A percentile compares a stretch with the other conserved stretches of the same genome.
phyloP scores from a whole-genome alignment of 441 rosid genomes.

The Capsella rubella region DNA sequence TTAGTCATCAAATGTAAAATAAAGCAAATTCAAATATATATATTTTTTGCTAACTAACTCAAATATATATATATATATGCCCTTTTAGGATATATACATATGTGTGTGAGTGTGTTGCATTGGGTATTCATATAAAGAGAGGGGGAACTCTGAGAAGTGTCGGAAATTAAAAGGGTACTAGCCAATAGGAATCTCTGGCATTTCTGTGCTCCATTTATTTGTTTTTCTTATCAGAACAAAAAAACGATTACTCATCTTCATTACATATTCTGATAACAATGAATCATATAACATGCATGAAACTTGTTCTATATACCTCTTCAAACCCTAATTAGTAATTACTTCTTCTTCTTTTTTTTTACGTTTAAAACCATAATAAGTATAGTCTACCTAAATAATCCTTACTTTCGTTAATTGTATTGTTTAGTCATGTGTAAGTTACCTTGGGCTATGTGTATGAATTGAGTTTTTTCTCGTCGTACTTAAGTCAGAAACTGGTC shows the following conservation, averaged over 20 bases:
- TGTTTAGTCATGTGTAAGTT: background rate
- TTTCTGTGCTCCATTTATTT: constrained; percentile 37
- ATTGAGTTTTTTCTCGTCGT: background rate
- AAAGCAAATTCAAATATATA: background rate
- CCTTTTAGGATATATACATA: constrained; percentile 4
- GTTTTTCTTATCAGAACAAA: background rate
- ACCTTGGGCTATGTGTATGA: constrained; percentile 5
- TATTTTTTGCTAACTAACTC: too few relatives aligned
- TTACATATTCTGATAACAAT: constrained; percentile 19
- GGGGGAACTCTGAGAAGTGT: constrained; percentile 33
- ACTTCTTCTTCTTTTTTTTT: too few relatives aligned
- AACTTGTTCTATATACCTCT: background rate
- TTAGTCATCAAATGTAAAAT: constrained; percentile 9
- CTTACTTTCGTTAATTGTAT: background rate
- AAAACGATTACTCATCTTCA: background rate
- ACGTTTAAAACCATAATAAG: constrained; percentile 1
- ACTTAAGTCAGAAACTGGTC: constrained; percentile 12
- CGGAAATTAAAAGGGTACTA: constrained; percentile 47
- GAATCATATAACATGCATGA: constrained; percentile 11
- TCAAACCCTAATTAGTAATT: constrained; percentile 13
- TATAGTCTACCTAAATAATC: background rate
- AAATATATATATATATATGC: too few relatives aligned
- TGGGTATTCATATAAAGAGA: constrained; percentile 27
- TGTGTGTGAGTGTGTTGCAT: constrained; percentile 1
- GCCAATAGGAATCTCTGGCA: constrained; percentile 51